Base-by-base conservation (phyloP, 805 yeast species). In the Allodekkera sacchari region DNA sequence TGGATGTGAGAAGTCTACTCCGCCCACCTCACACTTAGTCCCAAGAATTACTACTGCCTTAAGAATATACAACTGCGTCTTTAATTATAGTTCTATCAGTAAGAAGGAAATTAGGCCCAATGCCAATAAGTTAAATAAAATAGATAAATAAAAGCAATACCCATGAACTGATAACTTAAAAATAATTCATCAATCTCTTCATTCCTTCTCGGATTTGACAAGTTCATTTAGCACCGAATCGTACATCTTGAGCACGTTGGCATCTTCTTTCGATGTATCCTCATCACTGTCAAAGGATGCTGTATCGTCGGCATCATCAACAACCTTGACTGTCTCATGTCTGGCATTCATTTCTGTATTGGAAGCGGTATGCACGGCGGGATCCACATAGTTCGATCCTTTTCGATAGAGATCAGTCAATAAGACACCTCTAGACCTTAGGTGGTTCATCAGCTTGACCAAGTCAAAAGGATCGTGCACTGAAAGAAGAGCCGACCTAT, bases 181-280 rank as follows among this genome's bases (percentile, higher is more conserved):
- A n/a, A n/a, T n/a, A n/a, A n/a, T n/a, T n/a, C n/a, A n/a, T n/a
- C n/a, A n/a, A n/a, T n/a, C n/a, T n/a, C n/a, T n/a, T n/a, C n/a
- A n/a, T n/a, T n/a, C n/a, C n/a, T n/a, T n/a, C n/a, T n/a, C n/a
- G n/a, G n/a, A 36, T 16, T 34, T 33, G 7, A 44, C 41, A 21
- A 50, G 31, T 25, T 53, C 53, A 8, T 36, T 38, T 21, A 53
- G 34, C 21, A 52, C 46, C 3, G 36, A 35, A 33, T 53, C 53
- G 27, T 52, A 52, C 12, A 47, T 43, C 28, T 38, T 28, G 14
- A 35, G 17, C 18, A 42, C 31, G 10, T 34, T 35, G 2, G 15
- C 17, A 18, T 39, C 29, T 1, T 28, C 40, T 7, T 30, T 30
- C 17, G 32, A 24, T 6, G 28, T 28, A 5, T 25, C 30, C 13